Conservation (phyloP, 2,329 filamentous ascomycete species). For the Ophiostoma sp. region DNA sequence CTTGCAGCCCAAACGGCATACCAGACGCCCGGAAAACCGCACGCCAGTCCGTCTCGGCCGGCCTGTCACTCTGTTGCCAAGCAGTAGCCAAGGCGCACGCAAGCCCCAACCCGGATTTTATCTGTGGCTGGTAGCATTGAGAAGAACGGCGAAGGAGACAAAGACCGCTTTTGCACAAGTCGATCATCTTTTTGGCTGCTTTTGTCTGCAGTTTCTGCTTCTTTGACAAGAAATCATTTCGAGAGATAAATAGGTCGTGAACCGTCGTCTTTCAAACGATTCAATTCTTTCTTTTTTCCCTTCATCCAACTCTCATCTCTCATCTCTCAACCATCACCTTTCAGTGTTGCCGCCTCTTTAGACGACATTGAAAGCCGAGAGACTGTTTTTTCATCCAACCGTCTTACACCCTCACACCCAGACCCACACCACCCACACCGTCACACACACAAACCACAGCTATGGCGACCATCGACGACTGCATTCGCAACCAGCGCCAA, state of each 20-base stretch:
- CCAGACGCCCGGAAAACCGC: neutral
- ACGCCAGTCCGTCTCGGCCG: neutral
- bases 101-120: conserved; percentile 4
- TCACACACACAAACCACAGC: conserved; percentile 11
- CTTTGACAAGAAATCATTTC: neutral
- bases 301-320: neutral
- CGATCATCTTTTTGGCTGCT: neutral
- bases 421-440: neutral
- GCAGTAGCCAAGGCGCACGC: neutral
- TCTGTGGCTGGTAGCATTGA: conserved; percentile 24
- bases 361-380: conserved; percentile 2
- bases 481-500: conserved; percentile 33
- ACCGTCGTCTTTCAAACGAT: neutral
- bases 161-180: neutral
- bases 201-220: neutral
- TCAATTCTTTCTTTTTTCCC: neutral
- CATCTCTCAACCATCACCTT: conserved; percentile 2
- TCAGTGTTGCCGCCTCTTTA: conserved; percentile 10
- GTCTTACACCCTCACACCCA: neutral
- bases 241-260: conserved; percentile 17
- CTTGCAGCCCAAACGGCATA: conserved; percentile 3
- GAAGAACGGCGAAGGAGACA: conserved; percentile 13
- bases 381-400: conserved; percentile 6
- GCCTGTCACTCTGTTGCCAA: neutral
- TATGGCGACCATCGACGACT: conserved; percentile 36